Percentiles rank a stretch among this genome's conserved stretches.
Evolutionary conservation across 2,329 filamentous ascomycete genomes (phyloP).

Genomic region (Fusarium circinatum): DNA sequence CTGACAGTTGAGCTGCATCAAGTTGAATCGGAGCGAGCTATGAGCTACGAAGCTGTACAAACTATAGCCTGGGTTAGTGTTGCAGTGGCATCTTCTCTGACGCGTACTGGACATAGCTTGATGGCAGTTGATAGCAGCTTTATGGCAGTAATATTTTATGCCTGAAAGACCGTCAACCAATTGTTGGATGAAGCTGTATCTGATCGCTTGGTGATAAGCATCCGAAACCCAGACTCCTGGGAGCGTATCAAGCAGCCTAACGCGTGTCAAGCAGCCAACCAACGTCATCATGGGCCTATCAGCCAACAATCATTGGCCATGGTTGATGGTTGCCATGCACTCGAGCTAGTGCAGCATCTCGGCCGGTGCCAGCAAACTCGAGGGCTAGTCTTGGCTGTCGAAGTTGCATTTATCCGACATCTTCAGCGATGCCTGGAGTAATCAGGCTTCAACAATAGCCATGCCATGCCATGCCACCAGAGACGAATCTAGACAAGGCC

Average conservation of each 20-base stretch:
- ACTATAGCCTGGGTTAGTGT: background rate
- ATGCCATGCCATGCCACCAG: background rate
- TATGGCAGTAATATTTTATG: conserved; percentile 5
- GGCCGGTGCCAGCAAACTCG: conserved; percentile 12
- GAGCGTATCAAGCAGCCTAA: conserved; percentile 1
- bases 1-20: background rate
- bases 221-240: background rate
- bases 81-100: background rate
- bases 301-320: conserved; percentile 5
- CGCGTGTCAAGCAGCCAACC: background rate
- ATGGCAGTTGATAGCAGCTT: conserved; percentile 11
- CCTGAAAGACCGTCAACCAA: background rate
- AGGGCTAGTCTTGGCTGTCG: conserved; percentile 8
- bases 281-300: conserved; percentile 22
- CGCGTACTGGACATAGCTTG: background rate
- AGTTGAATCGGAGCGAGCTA: background rate
- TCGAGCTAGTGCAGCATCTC: conserved; percentile 10
- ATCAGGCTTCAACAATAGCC: background rate
- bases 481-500: background rate
- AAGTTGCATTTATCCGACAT: conserved; percentile 23
- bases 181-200: conserved; percentile 3
- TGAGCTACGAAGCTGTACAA: background rate
- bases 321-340: conserved; percentile 7
- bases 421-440: conserved; percentile 2
- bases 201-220: conserved; percentile 2